Evolutionary conservation across 345 rosid species (phyloP).

Genomic region (Arabis alpina): DNA sequence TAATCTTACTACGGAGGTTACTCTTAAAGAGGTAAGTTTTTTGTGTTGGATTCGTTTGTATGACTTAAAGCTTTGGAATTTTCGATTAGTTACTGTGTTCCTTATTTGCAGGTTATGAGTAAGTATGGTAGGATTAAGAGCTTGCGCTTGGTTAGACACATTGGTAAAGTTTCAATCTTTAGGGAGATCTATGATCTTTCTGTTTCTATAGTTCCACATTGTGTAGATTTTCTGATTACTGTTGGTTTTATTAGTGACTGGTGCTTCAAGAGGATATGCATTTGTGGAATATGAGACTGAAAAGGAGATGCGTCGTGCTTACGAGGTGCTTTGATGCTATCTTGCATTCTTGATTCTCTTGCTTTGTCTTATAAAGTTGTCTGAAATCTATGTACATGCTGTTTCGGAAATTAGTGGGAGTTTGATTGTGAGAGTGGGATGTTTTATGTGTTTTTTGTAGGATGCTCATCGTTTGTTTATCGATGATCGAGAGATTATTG

Average conservation of each 20-base stretch:
- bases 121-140: conserved; percentile 79
- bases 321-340: conserved; percentile 54
- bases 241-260: conserved; percentile 60
- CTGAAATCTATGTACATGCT: background rate
- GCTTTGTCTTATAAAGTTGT: conserved; percentile 1
- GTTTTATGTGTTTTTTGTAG: conserved; percentile 45
- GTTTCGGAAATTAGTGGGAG: background rate
- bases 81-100: background rate
- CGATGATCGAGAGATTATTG: conserved; percentile 77
- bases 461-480: conserved; percentile 80
- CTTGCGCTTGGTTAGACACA: conserved; percentile 90
- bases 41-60: background rate
- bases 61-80: background rate
- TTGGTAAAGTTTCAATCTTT: conserved; percentile 52
- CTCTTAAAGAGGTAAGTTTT: conserved; percentile 63
- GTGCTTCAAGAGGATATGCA: conserved; percentile 87
- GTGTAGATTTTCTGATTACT: conserved; percentile 1
- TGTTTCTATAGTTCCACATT: background rate
- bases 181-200: background rate
- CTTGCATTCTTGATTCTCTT: background rate
- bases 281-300: conserved; percentile 88
- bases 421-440: conserved; percentile 1
- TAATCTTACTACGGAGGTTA: conserved; percentile 66
- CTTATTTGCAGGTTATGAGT: conserved; percentile 68
- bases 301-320: conserved; percentile 85